A percentile compares a stretch with the other conserved stretches of the same genome.
Evolutionary conservation across 1,284 basidiomycete species (phyloP).

Genomic region (Naganishia liquefaciens): DNA sequence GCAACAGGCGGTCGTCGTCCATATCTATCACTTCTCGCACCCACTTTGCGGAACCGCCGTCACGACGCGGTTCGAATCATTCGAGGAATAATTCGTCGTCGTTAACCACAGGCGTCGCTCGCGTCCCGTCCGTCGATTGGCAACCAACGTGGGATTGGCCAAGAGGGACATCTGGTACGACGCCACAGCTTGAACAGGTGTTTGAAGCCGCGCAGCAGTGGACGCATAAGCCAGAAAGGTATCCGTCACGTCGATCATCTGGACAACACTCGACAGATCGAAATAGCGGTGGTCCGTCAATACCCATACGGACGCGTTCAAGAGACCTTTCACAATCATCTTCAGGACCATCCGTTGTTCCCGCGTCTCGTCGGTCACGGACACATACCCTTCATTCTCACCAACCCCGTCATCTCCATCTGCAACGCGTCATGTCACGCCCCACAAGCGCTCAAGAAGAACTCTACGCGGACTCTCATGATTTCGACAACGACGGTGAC

Average conservation of each 20-base stretch:
- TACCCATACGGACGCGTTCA: constrained; percentile 12
- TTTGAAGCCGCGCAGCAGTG: not conserved
- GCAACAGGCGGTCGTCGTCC: constrained; percentile 17
- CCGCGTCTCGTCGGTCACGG: not conserved
- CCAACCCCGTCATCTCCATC: not conserved
- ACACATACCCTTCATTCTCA: constrained; percentile 3
- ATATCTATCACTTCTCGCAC: not conserved
- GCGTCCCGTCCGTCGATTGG: constrained; percentile 4
- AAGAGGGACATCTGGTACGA: not conserved
- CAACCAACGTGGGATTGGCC: constrained; percentile 8
- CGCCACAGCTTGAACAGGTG: not conserved
- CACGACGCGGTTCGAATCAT: not conserved
- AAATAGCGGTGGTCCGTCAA: not conserved
- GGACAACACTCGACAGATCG: not conserved
- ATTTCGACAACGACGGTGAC: constrained; percentile 16
- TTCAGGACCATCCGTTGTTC: not conserved
- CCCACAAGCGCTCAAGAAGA: not conserved
- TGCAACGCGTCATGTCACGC: constrained; percentile 2
- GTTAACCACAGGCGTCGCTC: not conserved
- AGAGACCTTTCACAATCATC: not conserved
- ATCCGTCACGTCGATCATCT: not conserved
- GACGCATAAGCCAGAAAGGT: constrained; percentile 12
- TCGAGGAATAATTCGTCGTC: constrained; percentile 6
- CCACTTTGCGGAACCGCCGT: not conserved
- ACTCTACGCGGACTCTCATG: not conserved